Evolutionary conservation across 495 filamentous ascomycete genomes (phyloP).

Genomic region (Hyaloscypha finlandica): DNA sequence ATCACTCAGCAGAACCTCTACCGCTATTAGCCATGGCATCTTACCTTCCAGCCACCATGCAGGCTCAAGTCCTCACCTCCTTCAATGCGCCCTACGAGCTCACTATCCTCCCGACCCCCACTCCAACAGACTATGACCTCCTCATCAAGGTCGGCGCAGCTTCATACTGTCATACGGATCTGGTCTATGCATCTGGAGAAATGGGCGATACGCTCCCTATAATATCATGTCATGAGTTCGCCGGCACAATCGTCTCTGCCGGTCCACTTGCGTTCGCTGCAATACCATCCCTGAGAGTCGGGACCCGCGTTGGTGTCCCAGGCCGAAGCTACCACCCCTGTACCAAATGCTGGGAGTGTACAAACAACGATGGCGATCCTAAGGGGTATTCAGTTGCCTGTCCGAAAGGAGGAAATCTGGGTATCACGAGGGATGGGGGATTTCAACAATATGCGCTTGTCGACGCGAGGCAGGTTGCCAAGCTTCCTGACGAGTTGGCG

Average conservation of each 20-base stretch:
- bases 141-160: constrained; percentile 59
- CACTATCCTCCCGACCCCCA: constrained; percentile 42
- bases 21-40: not conserved
- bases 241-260: constrained; percentile 35
- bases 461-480: constrained; percentile 44
- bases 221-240: constrained; percentile 58
- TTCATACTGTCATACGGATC: constrained; percentile 62
- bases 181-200: constrained; percentile 48
- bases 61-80: not conserved
- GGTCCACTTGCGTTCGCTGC: not conserved
- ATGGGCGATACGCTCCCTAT: constrained; percentile 42
- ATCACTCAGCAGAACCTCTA: too few relatives aligned
- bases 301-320: constrained; percentile 50
- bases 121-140: constrained; percentile 49
- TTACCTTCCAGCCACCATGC: not conserved
- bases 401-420: constrained; percentile 43
- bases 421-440: constrained; percentile 46
- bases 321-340: constrained; percentile 48
- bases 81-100: constrained; percentile 49
- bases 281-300: constrained; percentile 17
- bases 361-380: constrained; percentile 40
- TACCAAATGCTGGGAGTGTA: constrained; percentile 49
- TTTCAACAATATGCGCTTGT: constrained; percentile 53
- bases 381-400: constrained; percentile 48
- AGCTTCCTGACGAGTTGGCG: constrained; percentile 46